Evolutionary conservation across 768 basidiomycete species (phyloP).

Genomic region (Cyclocybe cylindracea): DNA sequence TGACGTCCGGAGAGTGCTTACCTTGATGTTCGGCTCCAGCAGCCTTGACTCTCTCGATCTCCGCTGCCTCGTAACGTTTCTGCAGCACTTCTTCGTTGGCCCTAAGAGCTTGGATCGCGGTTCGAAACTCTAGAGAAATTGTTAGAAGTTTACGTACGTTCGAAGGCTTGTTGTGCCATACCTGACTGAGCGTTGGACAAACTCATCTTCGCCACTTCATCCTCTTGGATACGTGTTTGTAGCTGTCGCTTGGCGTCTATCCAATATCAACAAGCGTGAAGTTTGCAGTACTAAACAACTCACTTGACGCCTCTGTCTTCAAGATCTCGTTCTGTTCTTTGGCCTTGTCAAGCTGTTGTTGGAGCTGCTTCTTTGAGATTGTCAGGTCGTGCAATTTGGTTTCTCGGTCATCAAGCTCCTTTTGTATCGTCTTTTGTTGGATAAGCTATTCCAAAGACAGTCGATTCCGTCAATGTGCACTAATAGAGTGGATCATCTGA

Average conservation of each 20-base stretch:
- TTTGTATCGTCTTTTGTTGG: constrained; percentile 64
- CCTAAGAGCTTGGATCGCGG: constrained; percentile 65
- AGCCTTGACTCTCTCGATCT: constrained; percentile 66
- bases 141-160: not conserved
- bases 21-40: constrained; percentile 66
- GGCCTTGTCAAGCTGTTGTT: constrained; percentile 51
- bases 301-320: constrained; percentile 64
- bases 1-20: constrained; percentile 23
- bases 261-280: not conserved
- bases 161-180: constrained; percentile 20
- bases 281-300: constrained; percentile 4
- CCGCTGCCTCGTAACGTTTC: constrained; percentile 63
- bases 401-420: constrained; percentile 67
- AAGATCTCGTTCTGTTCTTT: constrained; percentile 58
- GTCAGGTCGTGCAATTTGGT: constrained; percentile 61
- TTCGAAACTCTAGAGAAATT: constrained; percentile 52
- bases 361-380: constrained; percentile 57
- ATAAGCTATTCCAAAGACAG: constrained; percentile 43
- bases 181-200: constrained; percentile 63
- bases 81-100: constrained; percentile 60
- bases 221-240: constrained; percentile 60
- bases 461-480: not conserved
- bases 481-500: constrained; percentile 1
- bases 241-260: constrained; percentile 61
- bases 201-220: constrained; percentile 58